Base-by-base conservation (phyloP, 768 basidiomycete genomes). In the Obba rivulosa region DNA sequence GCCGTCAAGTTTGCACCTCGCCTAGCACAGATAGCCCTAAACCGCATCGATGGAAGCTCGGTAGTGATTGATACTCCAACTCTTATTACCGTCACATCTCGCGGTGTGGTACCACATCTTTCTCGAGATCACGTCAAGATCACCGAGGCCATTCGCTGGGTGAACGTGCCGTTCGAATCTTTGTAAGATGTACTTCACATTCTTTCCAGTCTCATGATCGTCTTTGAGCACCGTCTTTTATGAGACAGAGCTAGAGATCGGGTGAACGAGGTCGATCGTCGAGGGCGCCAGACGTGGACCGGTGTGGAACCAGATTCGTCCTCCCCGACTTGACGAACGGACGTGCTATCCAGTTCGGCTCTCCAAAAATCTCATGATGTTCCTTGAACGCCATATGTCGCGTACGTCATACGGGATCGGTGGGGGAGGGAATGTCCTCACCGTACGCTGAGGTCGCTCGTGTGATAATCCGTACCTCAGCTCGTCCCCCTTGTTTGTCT, bases 151-250 rank as follows among this genome's bases (percentile, higher is more conserved):
- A 75, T 87, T 25, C 72, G 63, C 49, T 87, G 85, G 78, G 64
- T 86, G 0, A 75, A 85, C 51, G 67, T 90, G 0, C 80, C 88
- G 0, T 91, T 90, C 58, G 89, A 92, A 66, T 76, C 81, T 17
- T 92, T 91, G 89, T 91, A 65, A 77, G 83, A 45, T n/a, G 14
- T 14, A 74, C 21, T 43, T 22, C 44, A n/a, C 38, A 45, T 38
- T 21, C 25, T 43, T 51, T 13, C 10, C n/a, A 9, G 11, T 3
- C 22, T 3, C 13, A 7, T n/a, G n/a, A n/a, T n/a, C 24, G 21
- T 14, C 34, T 14, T 4, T 36, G 3, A 23, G 10, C 8, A 20
- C 34, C 17, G 10, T 36, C 10, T 23, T 36, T 4, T 37, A 17
- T 24, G 20, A 23, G n/a, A 10, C 9, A 41, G 3, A 8, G 10